Base-by-base conservation (phyloP, 2,329 filamentous ascomycete genomes). In the Colletotrichum siamense region DNA sequence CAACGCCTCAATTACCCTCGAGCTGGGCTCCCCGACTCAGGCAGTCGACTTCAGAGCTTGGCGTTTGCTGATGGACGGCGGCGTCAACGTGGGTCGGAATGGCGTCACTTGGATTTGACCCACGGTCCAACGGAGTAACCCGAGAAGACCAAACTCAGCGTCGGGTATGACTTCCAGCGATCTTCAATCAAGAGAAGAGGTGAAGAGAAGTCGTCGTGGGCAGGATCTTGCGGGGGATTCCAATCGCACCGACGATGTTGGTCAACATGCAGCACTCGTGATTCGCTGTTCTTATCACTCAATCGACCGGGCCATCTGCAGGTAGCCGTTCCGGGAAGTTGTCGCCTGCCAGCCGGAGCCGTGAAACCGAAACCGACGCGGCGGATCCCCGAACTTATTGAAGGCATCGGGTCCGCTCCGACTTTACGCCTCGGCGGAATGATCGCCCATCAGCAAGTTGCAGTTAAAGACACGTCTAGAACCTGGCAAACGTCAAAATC, bases 61-160 rank as follows among this genome's bases (percentile, higher is more conserved):
- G 63, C 52, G 26, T 39, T 39, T 61, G 26, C 26, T 26, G 32
- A 34, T 73, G 10, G 55, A 16, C 5, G 66, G 28, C 59, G 63
- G 34, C 63, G 70, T 68, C 70, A 73, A 52, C 34, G 34, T 73
- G 63, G 70, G 28, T 36, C 28, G 55, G 30, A 52, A 73, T 57
- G 59, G 62, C 70, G 70, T 73, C 70, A 73, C 28, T 18, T 18
- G 49, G 9, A 22, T 24, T 32, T 1, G 44, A 55, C 52, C 59
- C 59, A 30, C 59, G 26, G 13, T 8, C 4, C 18, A 16, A 30
- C 59, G 5, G 59, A 5, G 59, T 62, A 9, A 13, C 3, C 55
- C 55, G 55, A 26, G 44, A 3, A 49, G 44, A 49, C 10, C 39
- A 49, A 49, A 49, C 9, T 22, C 44, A 13, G 9, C 44, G n/a